These are phyloP conservation scores for Moniliella sp. DNA, from an alignment of 1,284 basidiomycete species.

Conservation along the genomic window DNA sequence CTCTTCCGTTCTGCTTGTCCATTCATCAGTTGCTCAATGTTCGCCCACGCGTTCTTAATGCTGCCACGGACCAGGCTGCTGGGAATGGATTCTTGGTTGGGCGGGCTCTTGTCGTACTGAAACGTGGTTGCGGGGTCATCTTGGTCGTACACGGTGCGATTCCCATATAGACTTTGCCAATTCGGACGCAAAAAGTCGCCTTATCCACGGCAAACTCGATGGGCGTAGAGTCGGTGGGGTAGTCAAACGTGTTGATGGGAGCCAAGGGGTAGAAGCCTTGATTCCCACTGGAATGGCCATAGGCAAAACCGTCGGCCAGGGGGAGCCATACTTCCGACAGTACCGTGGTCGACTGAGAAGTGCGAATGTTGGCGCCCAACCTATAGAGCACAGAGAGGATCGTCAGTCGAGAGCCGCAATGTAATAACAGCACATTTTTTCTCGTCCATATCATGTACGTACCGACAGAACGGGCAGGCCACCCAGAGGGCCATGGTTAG, in stretches of 20 bases:
- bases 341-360: conserved; percentile 3
- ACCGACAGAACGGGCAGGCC: no score
- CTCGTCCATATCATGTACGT: no score
- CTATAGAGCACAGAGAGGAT: no score
- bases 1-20: neutral
- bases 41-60: no score
- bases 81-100: no score
- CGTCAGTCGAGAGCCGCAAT: no score
- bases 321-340: conserved; percentile 9
- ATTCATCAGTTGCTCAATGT: neutral
- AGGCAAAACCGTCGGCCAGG: conserved; percentile 1
- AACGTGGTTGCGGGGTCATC: neutral
- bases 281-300: no score
- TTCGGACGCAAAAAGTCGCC: neutral
- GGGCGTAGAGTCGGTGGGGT: conserved; percentile 7
- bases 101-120: neutral
- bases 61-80: no score
- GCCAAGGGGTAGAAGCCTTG: conserved; percentile 4
- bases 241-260: conserved; percentile 4
- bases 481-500: no score
- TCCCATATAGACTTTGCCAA: neutral
- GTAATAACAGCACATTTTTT: no score
- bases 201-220: conserved; percentile 1
- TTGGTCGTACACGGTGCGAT: neutral
- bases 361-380: conserved; percentile 4